These are phyloP conservation scores for Seiridium unicorne DNA, from an alignment of 2,329 filamentous ascomycete genomes.

Conservation along the genomic window DNA sequence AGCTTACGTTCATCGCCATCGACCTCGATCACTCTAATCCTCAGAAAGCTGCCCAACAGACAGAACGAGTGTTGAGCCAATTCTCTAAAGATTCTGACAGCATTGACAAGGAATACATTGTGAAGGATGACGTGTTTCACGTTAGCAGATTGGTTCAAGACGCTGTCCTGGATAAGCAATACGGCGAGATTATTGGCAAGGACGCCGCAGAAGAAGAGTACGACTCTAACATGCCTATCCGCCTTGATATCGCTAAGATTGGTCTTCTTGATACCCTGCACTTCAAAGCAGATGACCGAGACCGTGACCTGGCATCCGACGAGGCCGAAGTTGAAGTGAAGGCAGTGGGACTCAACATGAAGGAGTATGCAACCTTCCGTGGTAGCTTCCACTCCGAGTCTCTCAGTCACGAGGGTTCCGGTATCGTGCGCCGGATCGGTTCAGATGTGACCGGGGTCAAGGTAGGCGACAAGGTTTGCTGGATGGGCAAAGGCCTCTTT, in stretches of 20 bases:
- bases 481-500: constrained; percentile 34
- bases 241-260: constrained; percentile 9
- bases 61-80: neutral
- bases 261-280: constrained; percentile 15
- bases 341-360: neutral
- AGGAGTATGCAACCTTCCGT: constrained; percentile 5
- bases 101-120: constrained; percentile 14
- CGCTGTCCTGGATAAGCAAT: constrained; percentile 8
- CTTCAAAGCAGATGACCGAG: constrained; percentile 12
- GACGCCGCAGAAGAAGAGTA: constrained; percentile 8
- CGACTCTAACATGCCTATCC: constrained; percentile 8
- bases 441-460: constrained; percentile 11
- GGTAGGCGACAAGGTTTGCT: constrained; percentile 23
- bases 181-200: constrained; percentile 9
- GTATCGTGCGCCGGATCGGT: constrained; percentile 15
- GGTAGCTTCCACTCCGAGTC: constrained; percentile 11
- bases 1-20: constrained; percentile 9
- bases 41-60: neutral
- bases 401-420: constrained; percentile 16
- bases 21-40: constrained; percentile 1
- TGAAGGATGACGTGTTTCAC: constrained; percentile 12
- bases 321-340: neutral
- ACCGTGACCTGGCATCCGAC: neutral
- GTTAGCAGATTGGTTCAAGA: constrained; percentile 12
- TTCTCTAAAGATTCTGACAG: constrained; percentile 9